A percentile compares a stretch with the other conserved stretches of the same genome.
Evolutionary conservation across 2,329 filamentous ascomycete genomes (phyloP).

Genomic region (Corinectria fuckeliana): DNA sequence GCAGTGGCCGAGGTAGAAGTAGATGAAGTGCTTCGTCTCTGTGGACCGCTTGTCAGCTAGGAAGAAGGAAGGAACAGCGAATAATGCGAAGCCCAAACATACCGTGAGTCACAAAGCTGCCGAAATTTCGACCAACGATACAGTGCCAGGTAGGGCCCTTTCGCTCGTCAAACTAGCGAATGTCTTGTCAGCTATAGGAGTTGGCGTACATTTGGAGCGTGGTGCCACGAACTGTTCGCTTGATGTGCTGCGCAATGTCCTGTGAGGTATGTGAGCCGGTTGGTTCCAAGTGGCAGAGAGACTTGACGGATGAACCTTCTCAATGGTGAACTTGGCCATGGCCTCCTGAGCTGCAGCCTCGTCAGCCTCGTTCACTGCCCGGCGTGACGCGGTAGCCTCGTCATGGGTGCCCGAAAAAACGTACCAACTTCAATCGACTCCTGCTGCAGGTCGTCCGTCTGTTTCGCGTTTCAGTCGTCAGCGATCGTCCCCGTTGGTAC

Average conservation of each 20-base stretch:
- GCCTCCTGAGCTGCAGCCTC: conserved; percentile 62
- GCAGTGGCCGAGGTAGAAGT: conserved; percentile 99
- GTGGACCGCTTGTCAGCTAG: conserved; percentile 31
- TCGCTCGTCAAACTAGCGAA: conserved; percentile 84
- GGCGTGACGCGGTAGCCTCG: conserved; percentile 2
- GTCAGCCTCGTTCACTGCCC: conserved; percentile 35
- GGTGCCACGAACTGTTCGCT: conserved; percentile 72
- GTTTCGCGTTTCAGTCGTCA: conserved; percentile 40
- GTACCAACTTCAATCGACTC: conserved; percentile 95
- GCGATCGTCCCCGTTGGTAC: conserved; percentile 26
- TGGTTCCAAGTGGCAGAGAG: neutral
- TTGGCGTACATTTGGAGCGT: conserved; percentile 6
- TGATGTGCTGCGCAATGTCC: conserved; percentile 97
- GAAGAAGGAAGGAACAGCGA: neutral
- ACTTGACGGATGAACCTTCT: conserved; percentile 55
- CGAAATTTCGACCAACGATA: conserved; percentile 98
- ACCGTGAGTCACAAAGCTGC: conserved; percentile 99
- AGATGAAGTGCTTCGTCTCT: conserved; percentile 99
- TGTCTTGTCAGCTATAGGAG: conserved; percentile 21
- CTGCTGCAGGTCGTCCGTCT: conserved; percentile 97
- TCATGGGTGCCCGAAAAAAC: conserved; percentile 42
- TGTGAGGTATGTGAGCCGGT: conserved; percentile 46
- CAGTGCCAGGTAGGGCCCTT: conserved; percentile 99
- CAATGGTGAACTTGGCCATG: conserved; percentile 67
- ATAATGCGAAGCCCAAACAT: conserved; percentile 42